Conservation (phyloP, 495 filamentous ascomycete genomes). For the Cairneyella variabilis region DNA sequence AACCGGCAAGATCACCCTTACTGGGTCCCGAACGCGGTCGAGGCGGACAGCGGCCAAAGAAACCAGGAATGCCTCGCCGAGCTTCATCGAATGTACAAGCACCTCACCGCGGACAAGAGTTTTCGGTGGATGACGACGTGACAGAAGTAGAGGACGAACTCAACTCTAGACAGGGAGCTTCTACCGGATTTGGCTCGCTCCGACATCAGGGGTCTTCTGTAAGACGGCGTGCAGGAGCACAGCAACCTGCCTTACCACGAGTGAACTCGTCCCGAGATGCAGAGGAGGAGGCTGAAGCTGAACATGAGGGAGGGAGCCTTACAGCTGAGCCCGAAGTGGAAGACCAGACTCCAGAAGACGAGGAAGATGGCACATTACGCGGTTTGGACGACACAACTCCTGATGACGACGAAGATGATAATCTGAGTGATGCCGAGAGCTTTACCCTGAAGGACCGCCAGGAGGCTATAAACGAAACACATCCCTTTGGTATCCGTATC, state of each 20-base stretch:
- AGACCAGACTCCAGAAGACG: conserved; percentile 28
- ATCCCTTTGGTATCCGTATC: conserved; percentile 96
- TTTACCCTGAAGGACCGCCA: conserved; percentile 89
- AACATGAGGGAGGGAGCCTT: conserved; percentile 22
- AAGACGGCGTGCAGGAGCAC: conserved; percentile 60
- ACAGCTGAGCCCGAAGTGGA: neutral
- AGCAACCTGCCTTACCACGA: conserved; percentile 53
- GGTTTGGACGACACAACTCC: conserved; percentile 29
- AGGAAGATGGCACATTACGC: conserved; percentile 24
- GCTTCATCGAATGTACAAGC: conserved; percentile 68
- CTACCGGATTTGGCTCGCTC: conserved; percentile 28
- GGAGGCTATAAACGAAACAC: conserved; percentile 97
- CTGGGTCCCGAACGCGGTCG: conserved; percentile 53
- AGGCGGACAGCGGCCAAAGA: conserved; percentile 53
- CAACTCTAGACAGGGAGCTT: conserved; percentile 23
- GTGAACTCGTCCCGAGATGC: conserved; percentile 42
- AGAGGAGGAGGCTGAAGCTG: conserved; percentile 41
- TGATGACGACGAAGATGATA: conserved; percentile 43
- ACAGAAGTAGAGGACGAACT: conserved; percentile 71
- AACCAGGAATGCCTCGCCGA: conserved; percentile 66
- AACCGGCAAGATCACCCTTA: conserved; percentile 44
- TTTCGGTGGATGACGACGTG: conserved; percentile 89
- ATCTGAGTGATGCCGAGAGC: conserved; percentile 76
- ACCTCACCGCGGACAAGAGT: conserved; percentile 79
- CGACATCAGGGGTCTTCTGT: conserved; percentile 62